Evolutionary conservation across 2,329 filamentous ascomycete species (phyloP).

Genomic region (Penicillium sp.): DNA sequence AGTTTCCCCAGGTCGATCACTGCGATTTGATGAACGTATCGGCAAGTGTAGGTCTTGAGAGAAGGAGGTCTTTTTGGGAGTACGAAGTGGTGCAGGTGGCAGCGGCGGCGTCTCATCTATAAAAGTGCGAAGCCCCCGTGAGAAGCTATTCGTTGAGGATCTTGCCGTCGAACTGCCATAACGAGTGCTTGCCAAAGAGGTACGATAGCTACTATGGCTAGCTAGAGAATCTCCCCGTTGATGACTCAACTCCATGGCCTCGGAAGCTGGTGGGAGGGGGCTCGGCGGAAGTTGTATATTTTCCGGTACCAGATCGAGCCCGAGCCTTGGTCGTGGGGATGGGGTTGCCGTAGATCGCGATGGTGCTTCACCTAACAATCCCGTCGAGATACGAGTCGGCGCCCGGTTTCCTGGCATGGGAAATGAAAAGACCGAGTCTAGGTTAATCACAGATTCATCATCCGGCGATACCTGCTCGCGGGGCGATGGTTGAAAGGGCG

Average conservation of each 20-base stretch:
- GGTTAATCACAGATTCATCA: constrained; percentile 45
- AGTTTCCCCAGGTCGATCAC: constrained; percentile 19
- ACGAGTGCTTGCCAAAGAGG: constrained; percentile 41
- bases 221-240: constrained; percentile 29
- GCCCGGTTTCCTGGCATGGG: constrained; percentile 42
- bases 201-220: constrained; percentile 42
- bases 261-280: constrained; percentile 18
- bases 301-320: constrained; percentile 14
- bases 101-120: constrained; percentile 36
- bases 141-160: constrained; percentile 35
- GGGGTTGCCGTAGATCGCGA: constrained; percentile 23
- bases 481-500: constrained; percentile 38
- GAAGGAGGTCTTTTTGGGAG: constrained; percentile 19
- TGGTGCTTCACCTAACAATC: constrained; percentile 22
- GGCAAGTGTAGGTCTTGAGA: constrained; percentile 27
- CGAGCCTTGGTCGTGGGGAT: constrained; percentile 15
- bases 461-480: constrained; percentile 43
- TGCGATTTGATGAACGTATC: constrained; percentile 21
- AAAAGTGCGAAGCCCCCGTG: constrained; percentile 29
- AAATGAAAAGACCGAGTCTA: constrained; percentile 58
- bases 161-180: constrained; percentile 38
- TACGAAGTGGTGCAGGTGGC: constrained; percentile 28
- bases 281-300: constrained; percentile 22
- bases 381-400: constrained; percentile 20
- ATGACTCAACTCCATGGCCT: constrained; percentile 11